Evolutionary conservation across 495 filamentous ascomycete species (phyloP).

Genomic region (Mytilinidion resinicola): DNA sequence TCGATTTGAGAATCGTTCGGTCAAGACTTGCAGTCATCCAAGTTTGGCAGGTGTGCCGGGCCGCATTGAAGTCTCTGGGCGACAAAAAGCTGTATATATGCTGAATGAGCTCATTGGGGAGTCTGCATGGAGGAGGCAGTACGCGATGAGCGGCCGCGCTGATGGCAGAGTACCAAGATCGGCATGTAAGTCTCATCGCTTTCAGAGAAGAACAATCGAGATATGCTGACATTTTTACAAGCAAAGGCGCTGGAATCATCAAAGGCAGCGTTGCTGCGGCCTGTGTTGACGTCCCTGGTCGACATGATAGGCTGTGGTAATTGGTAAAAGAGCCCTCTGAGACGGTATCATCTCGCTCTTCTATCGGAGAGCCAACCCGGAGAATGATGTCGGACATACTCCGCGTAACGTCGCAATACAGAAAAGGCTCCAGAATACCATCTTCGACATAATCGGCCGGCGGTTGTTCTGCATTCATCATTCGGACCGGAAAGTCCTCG

Average conservation of each 20-base stretch:
- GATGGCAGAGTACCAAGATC: conserved; percentile 27
- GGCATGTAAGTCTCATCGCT: conserved; percentile 33
- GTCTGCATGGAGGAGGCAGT: conserved; percentile 16
- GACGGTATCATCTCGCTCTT: conserved; percentile 9
- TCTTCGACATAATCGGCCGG: conserved; percentile 14
- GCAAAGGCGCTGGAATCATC: conserved; percentile 10
- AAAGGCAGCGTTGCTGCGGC: not conserved
- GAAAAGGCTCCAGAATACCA: conserved; percentile 19
- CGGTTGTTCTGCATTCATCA: not conserved
- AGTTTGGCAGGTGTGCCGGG: conserved; percentile 56
- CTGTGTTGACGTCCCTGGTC: not conserved
- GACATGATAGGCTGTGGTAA: not conserved
- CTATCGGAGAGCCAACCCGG: conserved; percentile 5
- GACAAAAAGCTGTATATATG: conserved; percentile 50
- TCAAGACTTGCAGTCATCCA: conserved; percentile 65
- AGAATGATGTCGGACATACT: conserved; percentile 23
- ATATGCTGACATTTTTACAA: conserved; percentile 3
- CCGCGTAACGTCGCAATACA: conserved; percentile 7
- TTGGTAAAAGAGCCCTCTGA: conserved; percentile 14
- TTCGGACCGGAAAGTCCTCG: not conserved
- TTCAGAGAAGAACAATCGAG: conserved; percentile 23
- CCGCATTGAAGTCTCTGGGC: conserved; percentile 60
- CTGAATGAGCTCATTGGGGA: conserved; percentile 59
- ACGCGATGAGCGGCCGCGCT: conserved; percentile 35
- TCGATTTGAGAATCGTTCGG: conserved; percentile 43